These are phyloP conservation scores for Ulmus americana DNA, from an alignment of 331 rosid genomes.

Conservation along the genomic window DNA sequence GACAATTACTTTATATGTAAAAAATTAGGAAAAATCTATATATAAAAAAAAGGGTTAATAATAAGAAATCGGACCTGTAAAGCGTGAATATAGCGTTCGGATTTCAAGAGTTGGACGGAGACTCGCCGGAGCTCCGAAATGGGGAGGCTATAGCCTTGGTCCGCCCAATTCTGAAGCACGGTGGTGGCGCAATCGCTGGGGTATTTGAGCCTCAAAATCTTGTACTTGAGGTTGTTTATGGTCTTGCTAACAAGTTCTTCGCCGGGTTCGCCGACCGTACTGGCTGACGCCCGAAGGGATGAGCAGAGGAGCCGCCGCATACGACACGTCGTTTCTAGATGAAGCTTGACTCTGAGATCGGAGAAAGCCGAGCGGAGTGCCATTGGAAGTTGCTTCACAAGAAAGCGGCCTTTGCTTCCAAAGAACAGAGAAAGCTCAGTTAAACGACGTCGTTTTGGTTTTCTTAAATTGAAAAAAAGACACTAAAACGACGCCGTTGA, in stretches of 20 bases:
- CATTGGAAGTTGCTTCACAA: slow-evolving; percentile 20
- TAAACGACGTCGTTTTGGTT: too few relatives aligned
- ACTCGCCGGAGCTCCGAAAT: slow-evolving; percentile 43
- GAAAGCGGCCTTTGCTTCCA: neutral
- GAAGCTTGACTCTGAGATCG: slow-evolving; percentile 24
- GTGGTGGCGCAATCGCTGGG: slow-evolving; percentile 22
- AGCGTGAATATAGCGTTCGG: slow-evolving; percentile 50
- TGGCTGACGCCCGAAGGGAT: neutral
- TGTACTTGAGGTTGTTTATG: slow-evolving; percentile 26
- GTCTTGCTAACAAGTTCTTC: neutral
- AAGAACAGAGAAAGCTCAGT: neutral
- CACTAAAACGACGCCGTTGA: slow-evolving; percentile 14
- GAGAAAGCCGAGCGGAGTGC: slow-evolving; percentile 27
- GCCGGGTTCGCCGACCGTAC: neutral
- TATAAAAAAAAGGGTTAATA: neutral
- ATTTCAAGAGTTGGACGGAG: slow-evolving; percentile 34
- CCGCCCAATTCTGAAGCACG: slow-evolving; percentile 40
- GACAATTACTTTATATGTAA: slow-evolving; percentile 2
- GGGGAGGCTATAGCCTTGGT: slow-evolving; percentile 38
- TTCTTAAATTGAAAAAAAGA: neutral
- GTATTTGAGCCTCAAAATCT: slow-evolving; percentile 28
- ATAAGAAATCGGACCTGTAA: slow-evolving; percentile 43
- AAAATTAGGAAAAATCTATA: neutral
- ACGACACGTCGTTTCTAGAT: neutral
- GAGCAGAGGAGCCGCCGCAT: slow-evolving; percentile 7